A percentile compares a stretch with the other conserved stretches of the same genome.
Conservation (phyloP, 768 basidiomycete genomes). For the Hirschioporus abietinus region DNA sequence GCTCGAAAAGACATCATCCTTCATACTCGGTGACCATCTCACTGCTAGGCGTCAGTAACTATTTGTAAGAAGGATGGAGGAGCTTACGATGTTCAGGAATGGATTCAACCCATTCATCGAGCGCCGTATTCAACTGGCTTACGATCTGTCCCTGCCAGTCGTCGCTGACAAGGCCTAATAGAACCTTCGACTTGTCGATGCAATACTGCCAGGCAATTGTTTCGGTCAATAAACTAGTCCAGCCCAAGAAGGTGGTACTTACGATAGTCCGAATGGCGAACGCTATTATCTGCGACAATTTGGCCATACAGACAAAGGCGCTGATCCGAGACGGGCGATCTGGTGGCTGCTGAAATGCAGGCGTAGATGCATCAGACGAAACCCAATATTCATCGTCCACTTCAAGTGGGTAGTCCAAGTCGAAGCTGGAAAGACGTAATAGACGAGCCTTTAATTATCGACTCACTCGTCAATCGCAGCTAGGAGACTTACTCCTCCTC, state of each 20-base stretch:
- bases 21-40: slow-evolving; percentile 50
- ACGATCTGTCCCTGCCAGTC: slow-evolving; percentile 56
- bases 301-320: slow-evolving; percentile 60
- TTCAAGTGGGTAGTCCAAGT: slow-evolving; percentile 66
- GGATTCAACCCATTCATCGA: slow-evolving; percentile 67
- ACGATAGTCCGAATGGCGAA: slow-evolving; percentile 69
- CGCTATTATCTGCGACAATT: slow-evolving; percentile 63
- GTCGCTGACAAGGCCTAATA: slow-evolving; percentile 45
- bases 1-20: slow-evolving; percentile 42
- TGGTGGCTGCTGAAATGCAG: slow-evolving; percentile 38
- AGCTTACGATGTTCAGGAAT: slow-evolving; percentile 63
- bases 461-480: slow-evolving; percentile 3
- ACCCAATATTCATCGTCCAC: slow-evolving; percentile 84
- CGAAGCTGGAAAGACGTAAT: slow-evolving; percentile 42
- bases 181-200: slow-evolving; percentile 57
- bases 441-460: background rate
- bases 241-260: slow-evolving; percentile 19
- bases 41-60: slow-evolving; percentile 30
- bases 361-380: slow-evolving; percentile 41
- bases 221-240: slow-evolving; percentile 8
- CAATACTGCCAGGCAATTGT: slow-evolving; percentile 47
- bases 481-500: slow-evolving; percentile 55
- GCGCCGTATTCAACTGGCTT: slow-evolving; percentile 58
- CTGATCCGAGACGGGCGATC: slow-evolving; percentile 52
- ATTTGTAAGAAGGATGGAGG: background rate